Base-by-base conservation (phyloP, 371 early-diverging fungal genomes). In the Nosema granulosis region DNA sequence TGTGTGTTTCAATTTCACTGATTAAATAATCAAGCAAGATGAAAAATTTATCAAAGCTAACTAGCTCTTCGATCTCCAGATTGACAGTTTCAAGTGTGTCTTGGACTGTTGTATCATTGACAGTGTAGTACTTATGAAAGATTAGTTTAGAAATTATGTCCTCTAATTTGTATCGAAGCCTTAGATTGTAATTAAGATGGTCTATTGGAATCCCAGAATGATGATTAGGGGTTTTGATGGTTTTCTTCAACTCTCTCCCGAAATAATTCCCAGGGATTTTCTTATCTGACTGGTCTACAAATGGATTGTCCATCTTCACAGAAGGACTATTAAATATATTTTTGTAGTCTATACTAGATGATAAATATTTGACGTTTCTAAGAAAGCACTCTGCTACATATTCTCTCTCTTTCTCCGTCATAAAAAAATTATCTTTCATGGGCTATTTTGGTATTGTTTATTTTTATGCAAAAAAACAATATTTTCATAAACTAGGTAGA, bases 401-500 rank as follows among this genome's bases (percentile, higher is more conserved):
- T 18, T 74, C 74, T 59, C 73, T 78, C 22, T 78, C 78, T 43
- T 73, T 71, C 1, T 28, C 18, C 12, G 78, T 78, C 78, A 78
- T 78, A 35, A 74, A 73, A 43, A 65, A 35, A 26, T 49, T 54
- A n/a, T 12, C 26, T n/a, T n/a, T n/a, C n/a, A n/a, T n/a, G n/a
- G n/a, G n/a, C n/a, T n/a, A n/a, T n/a, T n/a, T n/a, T n/a, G n/a
- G n/a, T n/a, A n/a, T n/a, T n/a, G n/a, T n/a, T n/a, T n/a, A n/a
- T n/a, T n/a, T n/a, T n/a, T n/a, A n/a, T n/a, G n/a, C n/a, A n/a
- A n/a, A n/a, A n/a, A n/a, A n/a, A n/a, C n/a, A n/a, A n/a, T n/a
- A n/a, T n/a, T n/a, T n/a, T n/a, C n/a, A n/a, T n/a, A n/a, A n/a
- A n/a, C n/a, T n/a, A n/a, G n/a, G n/a, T n/a, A n/a, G n/a, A n/a